phyloP scores from a whole-genome alignment of 768 basidiomycete genomes.

The Suillus ampliporus region DNA sequence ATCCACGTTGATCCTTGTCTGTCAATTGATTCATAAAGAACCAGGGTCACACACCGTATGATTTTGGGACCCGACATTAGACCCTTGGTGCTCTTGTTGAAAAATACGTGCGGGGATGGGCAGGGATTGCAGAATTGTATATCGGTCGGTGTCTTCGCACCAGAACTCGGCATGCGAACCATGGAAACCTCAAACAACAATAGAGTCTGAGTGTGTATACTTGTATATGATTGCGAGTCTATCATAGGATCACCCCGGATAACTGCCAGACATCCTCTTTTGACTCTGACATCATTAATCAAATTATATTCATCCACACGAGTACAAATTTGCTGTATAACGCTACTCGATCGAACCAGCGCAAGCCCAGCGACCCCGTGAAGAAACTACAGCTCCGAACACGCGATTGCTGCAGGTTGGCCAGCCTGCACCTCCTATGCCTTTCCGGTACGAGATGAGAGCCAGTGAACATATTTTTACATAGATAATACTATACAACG shows the following conservation, averaged over 20 bases:
- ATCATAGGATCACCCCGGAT: neutral
- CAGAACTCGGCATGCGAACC: too few relatives aligned
- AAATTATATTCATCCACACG: neutral
- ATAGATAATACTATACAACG: neutral
- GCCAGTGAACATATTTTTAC: neutral
- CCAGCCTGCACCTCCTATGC: neutral
- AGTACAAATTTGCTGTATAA: neutral
- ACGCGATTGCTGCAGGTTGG: neutral
- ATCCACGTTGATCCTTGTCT: slow-evolving; percentile 13
- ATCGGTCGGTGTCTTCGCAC: slow-evolving; percentile 41
- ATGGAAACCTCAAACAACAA: slow-evolving; percentile 2
- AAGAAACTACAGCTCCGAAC: neutral
- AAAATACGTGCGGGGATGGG: slow-evolving; percentile 39
- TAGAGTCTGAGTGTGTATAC: neutral
- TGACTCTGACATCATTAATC: neutral
- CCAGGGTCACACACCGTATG: slow-evolving; percentile 31
- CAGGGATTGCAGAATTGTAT: slow-evolving; percentile 24
- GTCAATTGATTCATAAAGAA: slow-evolving; percentile 39
- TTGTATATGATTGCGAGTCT: neutral
- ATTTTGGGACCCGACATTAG: slow-evolving; percentile 36
- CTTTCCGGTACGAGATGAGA: neutral
- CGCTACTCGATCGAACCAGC: neutral
- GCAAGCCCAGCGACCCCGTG: neutral
- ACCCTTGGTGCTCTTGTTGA: slow-evolving; percentile 38
- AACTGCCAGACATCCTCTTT: neutral